phyloP scores from a whole-genome alignment of 768 basidiomycete species.

The Boletus rex-veris region DNA sequence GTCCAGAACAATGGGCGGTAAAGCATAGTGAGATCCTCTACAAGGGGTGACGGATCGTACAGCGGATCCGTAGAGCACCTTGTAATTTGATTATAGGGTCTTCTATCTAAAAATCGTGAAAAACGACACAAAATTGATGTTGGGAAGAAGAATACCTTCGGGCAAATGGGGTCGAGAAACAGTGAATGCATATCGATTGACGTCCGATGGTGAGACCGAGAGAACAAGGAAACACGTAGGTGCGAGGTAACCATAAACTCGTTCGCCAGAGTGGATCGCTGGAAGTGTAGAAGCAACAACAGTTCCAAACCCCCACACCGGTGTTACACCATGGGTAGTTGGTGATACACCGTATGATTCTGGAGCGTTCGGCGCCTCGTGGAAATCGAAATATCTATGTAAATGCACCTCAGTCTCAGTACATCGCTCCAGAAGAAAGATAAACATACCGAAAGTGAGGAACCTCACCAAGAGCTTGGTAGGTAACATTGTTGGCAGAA shows the following conservation, averaged over 20 bases:
- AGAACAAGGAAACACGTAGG: conserved; percentile 56
- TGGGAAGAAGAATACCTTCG: conserved; percentile 36
- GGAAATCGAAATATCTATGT: conserved; percentile 68
- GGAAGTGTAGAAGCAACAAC: conserved; percentile 48
- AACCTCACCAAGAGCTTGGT: conserved; percentile 51
- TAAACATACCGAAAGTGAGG: conserved; percentile 37
- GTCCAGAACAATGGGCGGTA: conserved; percentile 76
- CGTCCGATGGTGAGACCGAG: conserved; percentile 46
- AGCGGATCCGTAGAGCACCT: conserved; percentile 56
- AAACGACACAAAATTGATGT: background rate
- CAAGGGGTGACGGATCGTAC: conserved; percentile 43
- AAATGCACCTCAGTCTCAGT: conserved; percentile 11
- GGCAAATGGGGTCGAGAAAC: conserved; percentile 62
- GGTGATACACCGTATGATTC: conserved; percentile 35
- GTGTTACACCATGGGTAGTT: conserved; percentile 57
- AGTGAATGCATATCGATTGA: conserved; percentile 52
- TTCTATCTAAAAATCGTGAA: conserved; percentile 44
- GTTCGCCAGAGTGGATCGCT: conserved; percentile 50
- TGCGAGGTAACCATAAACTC: conserved; percentile 60
- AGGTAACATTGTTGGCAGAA: conserved; percentile 69
- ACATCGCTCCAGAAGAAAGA: background rate
- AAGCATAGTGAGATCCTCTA: conserved; percentile 67
- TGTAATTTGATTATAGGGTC: conserved; percentile 66
- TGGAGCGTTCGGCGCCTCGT: conserved; percentile 41
- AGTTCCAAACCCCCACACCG: conserved; percentile 72